Conservation (phyloP, 1,139 yeast genomes). For the Suhomyces taliae region DNA sequence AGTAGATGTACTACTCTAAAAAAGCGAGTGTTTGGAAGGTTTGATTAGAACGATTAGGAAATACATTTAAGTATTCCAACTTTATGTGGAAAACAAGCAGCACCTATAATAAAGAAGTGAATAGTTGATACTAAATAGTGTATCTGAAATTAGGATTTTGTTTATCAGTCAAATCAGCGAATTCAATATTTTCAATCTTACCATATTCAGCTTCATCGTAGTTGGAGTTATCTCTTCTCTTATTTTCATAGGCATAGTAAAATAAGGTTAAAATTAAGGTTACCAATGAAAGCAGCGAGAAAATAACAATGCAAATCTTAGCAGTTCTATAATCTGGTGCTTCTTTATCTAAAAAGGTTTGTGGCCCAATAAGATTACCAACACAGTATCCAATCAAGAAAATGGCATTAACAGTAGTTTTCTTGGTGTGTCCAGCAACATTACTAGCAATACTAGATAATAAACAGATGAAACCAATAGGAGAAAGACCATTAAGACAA, state of each 20-base stretch:
- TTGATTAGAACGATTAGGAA: too few relatives aligned
- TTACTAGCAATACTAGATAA: conserved; percentile 54
- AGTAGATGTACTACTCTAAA: too few relatives aligned
- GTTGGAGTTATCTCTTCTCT: conserved; percentile 31
- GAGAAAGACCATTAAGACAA: conserved; percentile 20
- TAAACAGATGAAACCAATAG: conserved; percentile 48
- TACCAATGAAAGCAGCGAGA: conserved; percentile 32
- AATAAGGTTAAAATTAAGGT: conserved; percentile 25
- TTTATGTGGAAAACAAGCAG: too few relatives aligned
- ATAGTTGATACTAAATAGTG: not conserved
- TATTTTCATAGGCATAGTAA: conserved; percentile 41
- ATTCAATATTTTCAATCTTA: conserved; percentile 50
- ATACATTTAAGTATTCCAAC: too few relatives aligned
- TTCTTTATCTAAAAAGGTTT: conserved; percentile 53
- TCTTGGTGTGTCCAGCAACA: conserved; percentile 72
- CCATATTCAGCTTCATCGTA: conserved; percentile 19
- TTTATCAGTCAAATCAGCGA: conserved; percentile 62
- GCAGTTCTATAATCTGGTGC: conserved; percentile 56
- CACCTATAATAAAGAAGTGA: too few relatives aligned
- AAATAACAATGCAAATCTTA: conserved; percentile 44
- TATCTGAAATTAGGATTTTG: conserved; percentile 68
- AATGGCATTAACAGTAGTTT: conserved; percentile 58
- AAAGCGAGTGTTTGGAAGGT: too few relatives aligned
- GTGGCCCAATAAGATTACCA: conserved; percentile 74
- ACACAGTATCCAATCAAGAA: conserved; percentile 63